These are phyloP conservation scores for Penicillium herquei DNA, from an alignment of 495 filamentous ascomycete genomes.

Conservation along the genomic window DNA sequence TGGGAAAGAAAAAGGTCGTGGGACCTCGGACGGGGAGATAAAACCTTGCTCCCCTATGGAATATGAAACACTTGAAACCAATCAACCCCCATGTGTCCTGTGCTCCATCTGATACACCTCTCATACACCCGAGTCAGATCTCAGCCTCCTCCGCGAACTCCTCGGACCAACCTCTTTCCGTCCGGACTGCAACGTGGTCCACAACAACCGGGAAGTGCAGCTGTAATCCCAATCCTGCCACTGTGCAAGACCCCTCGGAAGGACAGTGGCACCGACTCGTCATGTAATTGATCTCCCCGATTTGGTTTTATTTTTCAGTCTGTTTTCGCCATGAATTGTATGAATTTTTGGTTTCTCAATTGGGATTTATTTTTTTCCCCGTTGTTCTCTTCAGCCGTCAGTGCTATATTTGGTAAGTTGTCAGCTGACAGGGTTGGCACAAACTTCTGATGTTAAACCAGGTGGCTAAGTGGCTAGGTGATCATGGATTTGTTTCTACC, in stretches of 20 bases:
- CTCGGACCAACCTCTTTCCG: constrained; percentile 23
- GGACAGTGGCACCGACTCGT: constrained; percentile 7
- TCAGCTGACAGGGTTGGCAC: constrained; percentile 8
- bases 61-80: constrained; percentile 1
- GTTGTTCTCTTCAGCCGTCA: not conserved
- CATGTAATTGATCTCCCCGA: not conserved
- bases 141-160: constrained; percentile 11
- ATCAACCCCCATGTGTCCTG: not conserved
- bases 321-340: not conserved
- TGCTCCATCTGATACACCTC: constrained; percentile 1
- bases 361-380: not conserved
- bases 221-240: constrained; percentile 17
- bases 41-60: not conserved
- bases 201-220: constrained; percentile 16
- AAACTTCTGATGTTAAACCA: not conserved
- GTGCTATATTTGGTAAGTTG: constrained; percentile 4
- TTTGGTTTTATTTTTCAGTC: not conserved
- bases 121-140: constrained; percentile 4
- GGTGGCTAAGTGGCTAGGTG: not conserved
- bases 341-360: not conserved
- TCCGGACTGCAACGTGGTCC: constrained; percentile 22
- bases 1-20: constrained; percentile 6
- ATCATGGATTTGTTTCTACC: not conserved
- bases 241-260: constrained; percentile 1
- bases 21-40: constrained; percentile 1